A percentile compares a stretch with the other conserved stretches of the same genome.
Evolutionary conservation across 371 early-diverging fungal species (phyloP).

Genomic region (Capniomyces stellatus): DNA sequence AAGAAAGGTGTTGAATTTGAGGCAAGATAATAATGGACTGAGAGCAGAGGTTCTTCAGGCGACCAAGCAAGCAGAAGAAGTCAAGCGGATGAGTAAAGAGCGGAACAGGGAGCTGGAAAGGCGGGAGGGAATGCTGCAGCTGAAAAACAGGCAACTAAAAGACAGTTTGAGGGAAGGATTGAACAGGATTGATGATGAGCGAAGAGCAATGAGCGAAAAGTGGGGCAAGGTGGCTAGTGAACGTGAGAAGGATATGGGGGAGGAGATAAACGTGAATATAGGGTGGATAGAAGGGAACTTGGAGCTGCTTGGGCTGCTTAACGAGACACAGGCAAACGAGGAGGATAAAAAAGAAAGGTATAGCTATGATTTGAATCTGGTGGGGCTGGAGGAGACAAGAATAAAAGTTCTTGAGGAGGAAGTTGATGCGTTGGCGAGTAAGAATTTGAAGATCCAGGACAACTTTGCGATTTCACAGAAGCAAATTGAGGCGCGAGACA

Average conservation of each 20-base stretch:
- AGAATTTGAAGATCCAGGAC: background rate
- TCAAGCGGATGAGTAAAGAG: background rate
- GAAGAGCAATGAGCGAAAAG: conserved; percentile 1
- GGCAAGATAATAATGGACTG: conserved; percentile 3
- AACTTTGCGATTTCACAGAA: background rate
- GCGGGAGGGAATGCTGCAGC: background rate
- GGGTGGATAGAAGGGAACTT: background rate
- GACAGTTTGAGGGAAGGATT: background rate
- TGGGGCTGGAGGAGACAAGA: background rate
- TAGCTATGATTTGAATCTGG: background rate
- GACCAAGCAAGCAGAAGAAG: background rate
- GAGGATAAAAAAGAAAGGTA: background rate
- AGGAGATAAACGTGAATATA: background rate
- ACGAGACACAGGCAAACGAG: background rate
- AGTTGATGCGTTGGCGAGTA: background rate
- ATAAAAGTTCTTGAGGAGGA: background rate
- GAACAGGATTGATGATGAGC: conserved; percentile 3
- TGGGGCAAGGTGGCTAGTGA: background rate
- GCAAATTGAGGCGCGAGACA: background rate
- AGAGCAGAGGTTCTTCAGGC: background rate
- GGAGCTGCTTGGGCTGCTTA: background rate
- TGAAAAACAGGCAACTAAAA: background rate
- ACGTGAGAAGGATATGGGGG: background rate
- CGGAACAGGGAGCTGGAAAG: conserved; percentile 2
- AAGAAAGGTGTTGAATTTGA: background rate